Conservation (phyloP, 345 rosid species). For the Passiflora organensis region DNA sequence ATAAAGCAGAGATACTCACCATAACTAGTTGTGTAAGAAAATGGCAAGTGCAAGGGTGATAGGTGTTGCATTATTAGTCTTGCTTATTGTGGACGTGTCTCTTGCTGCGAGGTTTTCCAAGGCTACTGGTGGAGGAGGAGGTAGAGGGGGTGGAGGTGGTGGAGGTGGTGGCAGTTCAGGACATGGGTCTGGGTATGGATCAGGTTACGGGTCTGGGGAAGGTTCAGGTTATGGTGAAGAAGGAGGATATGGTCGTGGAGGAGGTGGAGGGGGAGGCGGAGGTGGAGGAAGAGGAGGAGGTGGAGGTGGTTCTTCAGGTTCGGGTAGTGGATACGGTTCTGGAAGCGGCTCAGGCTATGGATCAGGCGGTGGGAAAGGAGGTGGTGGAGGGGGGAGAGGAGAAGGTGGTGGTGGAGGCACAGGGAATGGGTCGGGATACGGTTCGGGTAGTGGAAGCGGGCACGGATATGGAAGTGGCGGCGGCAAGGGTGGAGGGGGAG, state of each 20-base stretch:
- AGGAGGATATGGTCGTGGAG: background rate
- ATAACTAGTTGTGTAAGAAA: constrained; percentile 1
- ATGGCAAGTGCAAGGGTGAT: constrained; percentile 32
- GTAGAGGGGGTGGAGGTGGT: constrained; percentile 38
- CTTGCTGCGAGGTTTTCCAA: constrained; percentile 39
- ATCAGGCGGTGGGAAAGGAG: constrained; percentile 20
- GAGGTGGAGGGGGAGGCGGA: constrained; percentile 2
- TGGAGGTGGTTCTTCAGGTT: constrained; percentile 21
- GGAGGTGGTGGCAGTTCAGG: constrained; percentile 29
- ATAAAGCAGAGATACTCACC: background rate
- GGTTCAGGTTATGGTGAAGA: constrained; percentile 3
- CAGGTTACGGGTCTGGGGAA: constrained; percentile 4
- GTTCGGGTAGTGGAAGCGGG: constrained; percentile 26
- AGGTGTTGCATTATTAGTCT: constrained; percentile 35
- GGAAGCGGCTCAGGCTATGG: constrained; percentile 36
- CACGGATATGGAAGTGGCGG: constrained; percentile 24
- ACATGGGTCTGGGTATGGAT: constrained; percentile 17
- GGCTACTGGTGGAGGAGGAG: constrained; percentile 32
- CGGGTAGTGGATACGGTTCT: constrained; percentile 18
- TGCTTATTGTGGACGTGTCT: constrained; percentile 38
- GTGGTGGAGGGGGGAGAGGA: constrained; percentile 5
- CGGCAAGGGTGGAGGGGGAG: constrained; percentile 19
- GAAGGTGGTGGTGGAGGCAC: constrained; percentile 4
- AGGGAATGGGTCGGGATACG: constrained; percentile 9
- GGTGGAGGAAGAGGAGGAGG: constrained; percentile 4